Percentiles rank a stretch among this genome's conserved stretches.
Evolutionary conservation across 2,329 filamentous ascomycete genomes (phyloP).

Genomic region (Fusarium tjaetaba): DNA sequence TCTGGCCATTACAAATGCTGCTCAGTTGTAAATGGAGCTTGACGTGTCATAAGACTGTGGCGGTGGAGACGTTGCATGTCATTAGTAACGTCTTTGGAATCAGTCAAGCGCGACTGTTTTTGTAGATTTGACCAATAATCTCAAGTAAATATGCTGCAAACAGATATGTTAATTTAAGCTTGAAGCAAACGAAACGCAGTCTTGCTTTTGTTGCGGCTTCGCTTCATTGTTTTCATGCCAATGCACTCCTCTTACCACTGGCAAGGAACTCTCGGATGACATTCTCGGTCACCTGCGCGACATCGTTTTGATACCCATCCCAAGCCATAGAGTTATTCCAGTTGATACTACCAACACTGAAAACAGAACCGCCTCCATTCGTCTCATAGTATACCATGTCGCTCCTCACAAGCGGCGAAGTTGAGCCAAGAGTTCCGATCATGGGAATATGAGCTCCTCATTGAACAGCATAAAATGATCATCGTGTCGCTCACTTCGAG

Average conservation of each 20-base stretch:
- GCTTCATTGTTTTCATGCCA: not conserved
- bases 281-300: too few species aligned
- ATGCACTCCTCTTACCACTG: not conserved
- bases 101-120: too few species aligned
- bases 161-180: fast-evolving
- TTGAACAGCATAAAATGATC: not conserved
- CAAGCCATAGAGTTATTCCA: not conserved
- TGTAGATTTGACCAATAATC: too few species aligned
- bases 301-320: not conserved
- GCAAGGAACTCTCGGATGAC: not conserved
- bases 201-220: not conserved
- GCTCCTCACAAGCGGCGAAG: not conserved
- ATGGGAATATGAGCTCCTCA: not conserved
- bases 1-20: too few species aligned
- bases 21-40: too few species aligned
- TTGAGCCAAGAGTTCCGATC: not conserved
- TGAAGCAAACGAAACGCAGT: fast-evolving
- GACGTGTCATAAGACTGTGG: too few species aligned
- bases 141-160: too few species aligned
- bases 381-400: not conserved
- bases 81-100: too few species aligned
- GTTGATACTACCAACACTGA: not conserved
- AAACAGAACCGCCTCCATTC: not conserved
- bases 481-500: not conserved
- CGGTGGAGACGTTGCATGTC: too few species aligned